Percentiles rank a stretch among this genome's conserved stretches.
Conservation (phyloP, 1,284 basidiomycete species). For the Somion occarium region DNA sequence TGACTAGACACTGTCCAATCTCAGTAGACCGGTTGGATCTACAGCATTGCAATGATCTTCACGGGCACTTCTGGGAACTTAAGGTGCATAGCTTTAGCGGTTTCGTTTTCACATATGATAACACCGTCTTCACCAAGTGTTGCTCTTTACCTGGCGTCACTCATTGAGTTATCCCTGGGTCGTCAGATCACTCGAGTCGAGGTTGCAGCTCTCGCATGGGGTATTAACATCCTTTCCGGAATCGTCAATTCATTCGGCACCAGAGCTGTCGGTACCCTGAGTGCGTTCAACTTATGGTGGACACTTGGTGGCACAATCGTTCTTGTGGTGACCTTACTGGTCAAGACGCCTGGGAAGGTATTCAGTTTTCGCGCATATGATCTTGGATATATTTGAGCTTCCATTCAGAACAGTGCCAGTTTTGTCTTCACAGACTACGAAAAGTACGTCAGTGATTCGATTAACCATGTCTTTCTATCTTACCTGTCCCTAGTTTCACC, state of each 20-base stretch:
- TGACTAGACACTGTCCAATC: too few species aligned
- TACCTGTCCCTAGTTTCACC: constrained; percentile 38
- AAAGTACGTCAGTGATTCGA: constrained; percentile 35
- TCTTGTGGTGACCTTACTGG: constrained; percentile 49
- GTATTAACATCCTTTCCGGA: constrained; percentile 45
- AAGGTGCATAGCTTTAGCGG: constrained; percentile 28
- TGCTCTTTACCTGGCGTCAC: constrained; percentile 50
- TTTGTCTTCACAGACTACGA: constrained; percentile 59
- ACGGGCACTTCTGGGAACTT: constrained; percentile 59
- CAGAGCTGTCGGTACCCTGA: constrained; percentile 52
- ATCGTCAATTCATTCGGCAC: constrained; percentile 50
- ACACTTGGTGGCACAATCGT: constrained; percentile 57
- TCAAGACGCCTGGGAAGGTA: constrained; percentile 52
- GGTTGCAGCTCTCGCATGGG: constrained; percentile 53
- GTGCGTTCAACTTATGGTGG: constrained; percentile 58
- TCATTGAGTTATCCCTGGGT: constrained; percentile 46
- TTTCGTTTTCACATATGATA: not conserved
- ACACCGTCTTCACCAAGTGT: constrained; percentile 32
- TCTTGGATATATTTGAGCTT: not conserved
- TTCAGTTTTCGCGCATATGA: not conserved
- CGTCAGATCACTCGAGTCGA: constrained; percentile 44
- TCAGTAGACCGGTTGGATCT: constrained; percentile 54
- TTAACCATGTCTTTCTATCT: not conserved
- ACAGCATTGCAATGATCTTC: constrained; percentile 56
- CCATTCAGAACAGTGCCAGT: constrained; percentile 39